Percentiles rank a stretch among this genome's conserved stretches.
These are phyloP conservation scores for Candida frijolesensis DNA, from an alignment of 1,139 yeast genomes.

Conservation along the genomic window DNA sequence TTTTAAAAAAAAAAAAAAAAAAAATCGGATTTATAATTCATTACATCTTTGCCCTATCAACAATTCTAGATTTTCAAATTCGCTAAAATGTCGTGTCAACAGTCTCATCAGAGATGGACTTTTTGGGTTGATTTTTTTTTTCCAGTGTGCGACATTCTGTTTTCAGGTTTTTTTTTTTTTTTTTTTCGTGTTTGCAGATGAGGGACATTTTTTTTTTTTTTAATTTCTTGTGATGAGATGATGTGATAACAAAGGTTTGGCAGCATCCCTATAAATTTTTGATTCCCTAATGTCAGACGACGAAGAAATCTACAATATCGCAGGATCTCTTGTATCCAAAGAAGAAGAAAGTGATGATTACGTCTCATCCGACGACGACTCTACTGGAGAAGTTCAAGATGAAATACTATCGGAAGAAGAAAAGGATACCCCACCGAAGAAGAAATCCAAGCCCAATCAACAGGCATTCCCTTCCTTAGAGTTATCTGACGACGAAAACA, in stretches of 20 bases:
- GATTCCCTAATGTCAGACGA: slow-evolving; percentile 49
- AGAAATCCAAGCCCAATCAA: slow-evolving; percentile 22
- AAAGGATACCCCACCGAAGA: slow-evolving; percentile 18
- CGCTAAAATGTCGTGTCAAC: too few relatives aligned
- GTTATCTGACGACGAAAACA: slow-evolving; percentile 62
- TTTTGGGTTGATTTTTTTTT: too few relatives aligned
- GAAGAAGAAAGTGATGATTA: slow-evolving; percentile 42
- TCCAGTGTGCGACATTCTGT: too few relatives aligned
- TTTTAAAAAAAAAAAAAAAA: too few relatives aligned
- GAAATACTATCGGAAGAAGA: slow-evolving; percentile 46
- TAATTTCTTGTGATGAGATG: slow-evolving; percentile 1
- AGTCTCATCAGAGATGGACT: too few relatives aligned
- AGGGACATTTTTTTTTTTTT: background rate
- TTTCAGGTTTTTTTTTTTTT: too few relatives aligned
- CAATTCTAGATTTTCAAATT: too few relatives aligned
- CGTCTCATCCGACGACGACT: slow-evolving; percentile 19
- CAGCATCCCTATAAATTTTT: background rate
- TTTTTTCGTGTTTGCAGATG: too few relatives aligned
- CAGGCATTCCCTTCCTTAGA: slow-evolving; percentile 65
- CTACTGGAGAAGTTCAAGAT: slow-evolving; percentile 55
- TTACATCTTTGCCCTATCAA: too few relatives aligned
- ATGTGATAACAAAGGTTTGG: background rate
- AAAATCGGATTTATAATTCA: too few relatives aligned
- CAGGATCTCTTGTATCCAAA: slow-evolving; percentile 59
- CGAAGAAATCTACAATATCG: slow-evolving; percentile 64